A percentile compares a stretch with the other conserved stretches of the same genome.
Conservation (phyloP, 2,329 filamentous ascomycete genomes). For the Neonectria coccinea region DNA sequence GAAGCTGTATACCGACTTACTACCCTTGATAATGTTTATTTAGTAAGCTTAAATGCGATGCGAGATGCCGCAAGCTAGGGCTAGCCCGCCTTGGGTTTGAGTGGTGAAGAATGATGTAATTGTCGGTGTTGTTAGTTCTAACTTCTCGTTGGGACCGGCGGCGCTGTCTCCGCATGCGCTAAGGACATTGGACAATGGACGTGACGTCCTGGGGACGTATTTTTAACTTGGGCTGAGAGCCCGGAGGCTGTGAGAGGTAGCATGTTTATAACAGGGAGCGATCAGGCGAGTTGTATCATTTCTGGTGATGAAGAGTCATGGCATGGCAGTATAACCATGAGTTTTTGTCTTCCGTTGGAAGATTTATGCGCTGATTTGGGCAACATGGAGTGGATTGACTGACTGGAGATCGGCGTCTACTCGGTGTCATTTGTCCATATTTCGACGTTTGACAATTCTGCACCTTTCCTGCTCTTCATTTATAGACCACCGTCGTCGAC, state of each 20-base stretch:
- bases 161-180: conserved; percentile 40
- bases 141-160: conserved; percentile 25
- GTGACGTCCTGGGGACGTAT: background rate
- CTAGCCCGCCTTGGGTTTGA: conserved; percentile 7
- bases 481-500: background rate
- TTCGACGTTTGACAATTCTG: background rate
- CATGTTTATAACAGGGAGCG: background rate
- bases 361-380: background rate
- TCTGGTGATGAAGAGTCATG: background rate
- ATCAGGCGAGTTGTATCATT: background rate
- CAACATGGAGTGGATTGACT: background rate
- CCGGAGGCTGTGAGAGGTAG: background rate
- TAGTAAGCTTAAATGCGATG: conserved; percentile 6
- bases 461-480: background rate
- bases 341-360: background rate
- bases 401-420: background rate
- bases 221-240: conserved; percentile 12
- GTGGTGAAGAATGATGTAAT: conserved; percentile 41
- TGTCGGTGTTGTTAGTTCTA: conserved; percentile 26
- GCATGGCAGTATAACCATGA: background rate
- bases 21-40: conserved; percentile 17
- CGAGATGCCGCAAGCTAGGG: conserved; percentile 21
- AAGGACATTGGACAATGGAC: conserved; percentile 9
- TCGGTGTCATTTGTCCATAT: background rate
- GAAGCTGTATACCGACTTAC: background rate